Conservation (phyloP, 306 rosid species). For the Cucumis sativus region DNA sequence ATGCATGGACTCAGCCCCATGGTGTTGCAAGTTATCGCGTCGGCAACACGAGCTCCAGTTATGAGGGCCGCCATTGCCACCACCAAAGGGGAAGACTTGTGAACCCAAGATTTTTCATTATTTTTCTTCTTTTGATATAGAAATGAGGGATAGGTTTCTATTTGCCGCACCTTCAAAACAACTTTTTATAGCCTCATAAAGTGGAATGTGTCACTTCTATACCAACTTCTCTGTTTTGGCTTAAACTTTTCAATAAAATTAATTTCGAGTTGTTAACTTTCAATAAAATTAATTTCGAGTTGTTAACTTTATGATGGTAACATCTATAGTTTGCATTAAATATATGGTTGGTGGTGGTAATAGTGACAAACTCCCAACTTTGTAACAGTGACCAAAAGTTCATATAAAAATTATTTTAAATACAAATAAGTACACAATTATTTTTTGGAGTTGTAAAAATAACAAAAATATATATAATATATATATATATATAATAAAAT, state of each 20-base stretch:
- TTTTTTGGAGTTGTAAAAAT: no score
- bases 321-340: neutral
- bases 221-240: neutral
- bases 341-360: neutral
- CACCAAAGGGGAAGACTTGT: neutral
- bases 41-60: neutral
- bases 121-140: neutral
- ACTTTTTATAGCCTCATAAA: neutral
- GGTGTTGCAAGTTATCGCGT: slow-evolving; percentile 7
- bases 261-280: no score
- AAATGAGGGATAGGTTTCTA: neutral
- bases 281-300: neutral
- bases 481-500: no score
- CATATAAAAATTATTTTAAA: no score
- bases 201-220: neutral
- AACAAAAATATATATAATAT: no score
- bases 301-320: neutral
- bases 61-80: neutral
- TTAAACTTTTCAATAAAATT: no score
- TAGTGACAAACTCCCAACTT: neutral
- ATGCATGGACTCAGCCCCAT: slow-evolving; percentile 13
- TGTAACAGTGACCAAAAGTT: no score
- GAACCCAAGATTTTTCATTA: neutral
- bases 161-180: neutral
- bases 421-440: no score